Base-by-base conservation (phyloP, 2,329 filamentous ascomycete genomes). In the Mycogone perniciosa region DNA sequence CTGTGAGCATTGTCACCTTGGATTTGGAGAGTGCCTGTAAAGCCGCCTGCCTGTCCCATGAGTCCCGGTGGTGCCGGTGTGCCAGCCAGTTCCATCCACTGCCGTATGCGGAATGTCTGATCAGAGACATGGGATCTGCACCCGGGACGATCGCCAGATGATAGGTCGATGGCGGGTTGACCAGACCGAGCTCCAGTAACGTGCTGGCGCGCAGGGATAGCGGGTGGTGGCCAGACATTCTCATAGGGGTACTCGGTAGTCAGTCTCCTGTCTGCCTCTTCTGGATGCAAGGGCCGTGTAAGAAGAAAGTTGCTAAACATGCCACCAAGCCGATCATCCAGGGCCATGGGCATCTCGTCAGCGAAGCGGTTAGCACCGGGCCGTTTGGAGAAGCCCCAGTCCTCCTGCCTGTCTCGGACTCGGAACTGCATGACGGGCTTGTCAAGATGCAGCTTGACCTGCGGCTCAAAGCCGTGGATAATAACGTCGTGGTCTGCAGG, bases 141-240 rank as follows among this genome's bases (percentile, higher is more conserved):
- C 8, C 66, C 67, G 4, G 86, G 81, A 38, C 66, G 55, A 37
- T 67, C 56, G 37, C 62, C 46, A n/a, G 62, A 57, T 31, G 65
- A 55, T 37, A 67, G 51, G 44, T 58, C 35, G 41, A 60, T 34
- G 45, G 60, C 50, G 39, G 58, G 53, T 47, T 59, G 43, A 45
- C 64, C 59, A 27, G 59, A 57, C 41, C 60, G 57, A 10, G 59
- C 58, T 26, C 71, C 70, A 1, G 65, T 58, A 4, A 79, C 74
- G 27, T 82, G 82, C 26, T 81, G 70, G 1, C 66, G 60, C 2
- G 85, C 79, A 0, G 89, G 89, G 9, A 96, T 79, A 0, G 73
- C 77, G 0, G 77, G 73, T 0, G 90, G 86, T 6, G 90, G 90
- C 90, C 90, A 96, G 7, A 90, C 67, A n/a, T 72, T 65, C 43